Base-by-base conservation (phyloP, 192 early-diverging fungal genomes). In the Backusella macrospora region DNA sequence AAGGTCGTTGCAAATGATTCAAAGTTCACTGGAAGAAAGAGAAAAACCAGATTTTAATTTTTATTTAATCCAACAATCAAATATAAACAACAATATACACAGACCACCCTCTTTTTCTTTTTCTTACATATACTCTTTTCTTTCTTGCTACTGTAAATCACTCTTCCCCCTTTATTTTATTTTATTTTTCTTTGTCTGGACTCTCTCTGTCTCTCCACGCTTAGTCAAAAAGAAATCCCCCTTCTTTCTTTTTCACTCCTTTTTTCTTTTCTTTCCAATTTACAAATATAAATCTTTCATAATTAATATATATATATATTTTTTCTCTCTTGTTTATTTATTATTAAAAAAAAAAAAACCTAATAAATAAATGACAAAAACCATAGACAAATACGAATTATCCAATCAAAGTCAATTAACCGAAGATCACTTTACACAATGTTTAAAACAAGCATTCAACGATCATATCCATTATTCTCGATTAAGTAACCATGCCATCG, bases 11-110 rank as follows among this genome's bases (percentile, higher is more conserved):
- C 95, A 14, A 78, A 81, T 47, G 96, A 99, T 80, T 96, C 96
- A 14, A 95, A 96, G 76, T 99, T 93, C 81, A 98, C 98, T 52
- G 98, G 90, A 45, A 86, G 98, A 74, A 99, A 97, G 82, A 86
- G 98, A 83, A 92, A 88, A 78, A 83, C 90, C 38, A 86, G 86
- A 73, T 99, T 99, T 81, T 99, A 84, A 86, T 71, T 13, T n/a
- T 13, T 12, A 13, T 47, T 47, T 34, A 34, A 34, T 34, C 2
- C 29, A 2, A 34, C 29, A 34, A 34, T 34, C 29, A 34, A 34
- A 34, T 34, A 34, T 34, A 34, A 34, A 34, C 29, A 34, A 34
- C 29, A 34, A 34, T 34, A 34, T 34, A 34, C 29, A 34, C 29
- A 34, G 2, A 34, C 29, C 2, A 34, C 2, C 29, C 29, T 34